Percentiles rank a stretch among this genome's conserved stretches.
Evolutionary conservation across 2,329 filamentous ascomycete genomes (phyloP).

Genomic region (Fusarium aywerte): DNA sequence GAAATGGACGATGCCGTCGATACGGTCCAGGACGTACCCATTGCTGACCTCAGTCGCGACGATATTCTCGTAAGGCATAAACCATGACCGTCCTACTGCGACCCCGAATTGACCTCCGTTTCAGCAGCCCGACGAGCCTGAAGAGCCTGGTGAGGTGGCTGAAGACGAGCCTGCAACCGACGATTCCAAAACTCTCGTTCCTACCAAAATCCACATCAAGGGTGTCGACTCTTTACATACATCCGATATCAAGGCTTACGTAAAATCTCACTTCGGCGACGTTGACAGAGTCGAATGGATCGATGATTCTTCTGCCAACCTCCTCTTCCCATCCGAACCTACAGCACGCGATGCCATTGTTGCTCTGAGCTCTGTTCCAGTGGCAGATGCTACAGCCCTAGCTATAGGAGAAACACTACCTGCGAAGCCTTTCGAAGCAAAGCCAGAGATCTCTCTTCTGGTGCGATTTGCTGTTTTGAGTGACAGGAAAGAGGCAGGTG

Average conservation of each 20-base stretch:
- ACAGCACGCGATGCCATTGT: constrained; percentile 65
- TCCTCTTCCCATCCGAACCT: constrained; percentile 74
- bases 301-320: constrained; percentile 89
- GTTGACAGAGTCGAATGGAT: constrained; percentile 87
- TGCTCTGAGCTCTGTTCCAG: constrained; percentile 62
- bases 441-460: constrained; percentile 75
- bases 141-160: constrained; percentile 54
- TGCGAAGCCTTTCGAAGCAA: constrained; percentile 74
- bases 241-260: constrained; percentile 80
- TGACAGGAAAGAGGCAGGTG: constrained; percentile 84
- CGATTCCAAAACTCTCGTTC: constrained; percentile 47
- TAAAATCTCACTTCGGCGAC: constrained; percentile 71
- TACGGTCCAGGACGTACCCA: constrained; percentile 44
- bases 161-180: constrained; percentile 49
- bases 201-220: constrained; percentile 80
- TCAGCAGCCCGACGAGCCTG: constrained; percentile 52
- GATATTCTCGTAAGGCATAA: constrained; percentile 52
- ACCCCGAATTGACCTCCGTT: constrained; percentile 28
- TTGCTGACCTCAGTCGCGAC: constrained; percentile 47
- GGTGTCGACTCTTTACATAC: constrained; percentile 86
- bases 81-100: neutral
- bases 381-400: constrained; percentile 65
- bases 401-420: constrained; percentile 72
- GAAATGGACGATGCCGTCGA: constrained; percentile 74
- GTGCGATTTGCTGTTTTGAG: constrained; percentile 78